Evolutionary conservation across 768 basidiomycete genomes (phyloP).

Genomic region (Lyophyllum atratum): DNA sequence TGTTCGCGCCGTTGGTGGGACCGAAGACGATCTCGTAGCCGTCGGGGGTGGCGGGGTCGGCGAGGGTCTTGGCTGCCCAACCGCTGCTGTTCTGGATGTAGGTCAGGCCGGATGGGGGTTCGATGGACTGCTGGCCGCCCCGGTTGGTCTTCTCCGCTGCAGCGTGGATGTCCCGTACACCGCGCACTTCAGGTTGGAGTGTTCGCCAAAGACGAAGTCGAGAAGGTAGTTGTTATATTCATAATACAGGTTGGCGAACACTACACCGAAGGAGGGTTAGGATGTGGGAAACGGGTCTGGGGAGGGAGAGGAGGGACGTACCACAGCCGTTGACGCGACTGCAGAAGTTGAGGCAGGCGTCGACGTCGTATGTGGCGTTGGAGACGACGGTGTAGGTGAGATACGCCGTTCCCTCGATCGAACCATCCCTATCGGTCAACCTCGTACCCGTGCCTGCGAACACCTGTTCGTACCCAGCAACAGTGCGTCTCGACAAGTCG

Average conservation of each 20-base stretch:
- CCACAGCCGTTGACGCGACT: slow-evolving; percentile 39
- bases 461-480: slow-evolving; percentile 36
- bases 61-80: slow-evolving; percentile 36
- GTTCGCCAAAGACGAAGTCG: slow-evolving; percentile 36
- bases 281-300: neutral
- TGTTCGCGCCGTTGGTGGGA: too few species aligned
- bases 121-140: slow-evolving; percentile 43
- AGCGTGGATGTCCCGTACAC: slow-evolving; percentile 44
- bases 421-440: slow-evolving; percentile 38
- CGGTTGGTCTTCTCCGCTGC: slow-evolving; percentile 46
- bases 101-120: slow-evolving; percentile 34
- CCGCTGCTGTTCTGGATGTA: slow-evolving; percentile 49
- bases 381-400: slow-evolving; percentile 45
- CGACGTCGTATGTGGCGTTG: slow-evolving; percentile 47
- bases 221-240: slow-evolving; percentile 46
- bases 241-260: slow-evolving; percentile 52
- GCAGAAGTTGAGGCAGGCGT: slow-evolving; percentile 44
- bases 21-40: slow-evolving; percentile 51
- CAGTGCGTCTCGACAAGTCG: slow-evolving; percentile 17
- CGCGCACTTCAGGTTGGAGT: slow-evolving; percentile 51
- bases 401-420: slow-evolving; percentile 50
- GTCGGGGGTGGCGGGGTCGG: slow-evolving; percentile 38
- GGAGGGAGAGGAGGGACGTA: slow-evolving; percentile 29
- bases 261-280: slow-evolving; percentile 23
- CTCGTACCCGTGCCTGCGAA: slow-evolving; percentile 40